phyloP scores from a whole-genome alignment of 2,329 filamentous ascomycete genomes.

The Xenoacremonium recifei region DNA sequence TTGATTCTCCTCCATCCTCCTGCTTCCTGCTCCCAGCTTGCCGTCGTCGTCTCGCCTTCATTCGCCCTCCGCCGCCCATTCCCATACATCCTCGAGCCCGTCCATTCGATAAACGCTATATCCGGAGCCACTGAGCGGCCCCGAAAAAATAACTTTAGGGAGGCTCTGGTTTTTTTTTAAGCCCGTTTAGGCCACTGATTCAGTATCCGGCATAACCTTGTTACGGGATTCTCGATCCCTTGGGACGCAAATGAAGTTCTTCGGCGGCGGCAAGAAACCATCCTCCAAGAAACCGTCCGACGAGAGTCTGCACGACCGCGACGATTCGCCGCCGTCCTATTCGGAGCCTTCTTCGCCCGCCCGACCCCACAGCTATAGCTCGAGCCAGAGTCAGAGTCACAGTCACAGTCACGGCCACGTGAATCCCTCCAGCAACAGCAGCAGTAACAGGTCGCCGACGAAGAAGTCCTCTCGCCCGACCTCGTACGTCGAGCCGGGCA shows the following conservation, averaged over 20 bases:
- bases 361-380: too few species aligned
- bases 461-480: conserved; percentile 30
- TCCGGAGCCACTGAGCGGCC: conserved; percentile 23
- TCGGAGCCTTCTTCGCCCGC: conserved; percentile 36
- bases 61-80: conserved; percentile 17
- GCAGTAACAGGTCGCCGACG: conserved; percentile 31
- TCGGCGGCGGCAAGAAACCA: conserved; percentile 43
- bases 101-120: not conserved
- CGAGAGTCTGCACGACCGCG: conserved; percentile 33
- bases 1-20: not conserved
- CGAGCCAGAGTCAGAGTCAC: too few species aligned
- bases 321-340: conserved; percentile 34
- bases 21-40: not conserved
- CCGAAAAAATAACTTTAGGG: conserved; percentile 25
- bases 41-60: not conserved
- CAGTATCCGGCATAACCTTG: conserved; percentile 40
- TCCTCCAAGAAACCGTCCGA: conserved; percentile 41
- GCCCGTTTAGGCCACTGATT: conserved; percentile 33
- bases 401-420: too few species aligned
- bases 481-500: conserved; percentile 30
- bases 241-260: conserved; percentile 53
- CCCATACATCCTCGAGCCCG: conserved; percentile 2
- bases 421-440: too few species aligned
- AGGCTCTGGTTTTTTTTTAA: conserved; percentile 29
- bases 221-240: conserved; percentile 34